A percentile compares a stretch with the other conserved stretches of the same genome.
Conservation (phyloP, 2,329 filamentous ascomycete species). For the Pezicula radicicola region DNA sequence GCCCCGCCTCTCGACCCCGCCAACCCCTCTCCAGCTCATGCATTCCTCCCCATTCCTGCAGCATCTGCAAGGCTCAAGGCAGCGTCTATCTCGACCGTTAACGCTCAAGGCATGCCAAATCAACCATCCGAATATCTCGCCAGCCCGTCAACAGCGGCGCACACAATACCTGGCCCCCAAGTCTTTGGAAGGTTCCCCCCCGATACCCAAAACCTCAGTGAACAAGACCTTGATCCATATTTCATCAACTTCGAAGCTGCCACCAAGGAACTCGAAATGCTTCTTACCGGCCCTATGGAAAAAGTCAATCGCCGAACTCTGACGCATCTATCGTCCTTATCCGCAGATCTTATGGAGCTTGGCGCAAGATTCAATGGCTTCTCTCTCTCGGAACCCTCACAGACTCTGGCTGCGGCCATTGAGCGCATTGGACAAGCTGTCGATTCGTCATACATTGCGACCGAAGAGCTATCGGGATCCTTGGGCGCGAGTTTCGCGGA, state of each 20-base stretch:
- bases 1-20: constrained; percentile 93
- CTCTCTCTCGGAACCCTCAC: constrained; percentile 87
- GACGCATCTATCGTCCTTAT: constrained; percentile 78
- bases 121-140: constrained; percentile 49
- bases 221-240: constrained; percentile 92
- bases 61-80: constrained; percentile 78
- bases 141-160: constrained; percentile 49
- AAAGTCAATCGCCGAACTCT: constrained; percentile 91
- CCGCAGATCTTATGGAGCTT: constrained; percentile 85
- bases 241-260: constrained; percentile 91
- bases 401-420: constrained; percentile 85
- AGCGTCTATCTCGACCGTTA: constrained; percentile 34
- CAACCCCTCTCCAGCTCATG: constrained; percentile 85
- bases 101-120: constrained; percentile 48
- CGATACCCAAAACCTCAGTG: constrained; percentile 70
- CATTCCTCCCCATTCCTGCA: constrained; percentile 82
- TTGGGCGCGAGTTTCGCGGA: constrained; percentile 95
- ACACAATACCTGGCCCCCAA: constrained; percentile 56
- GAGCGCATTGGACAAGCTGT: constrained; percentile 93
- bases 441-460: constrained; percentile 93
- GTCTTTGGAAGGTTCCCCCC: constrained; percentile 80
- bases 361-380: constrained; percentile 97
- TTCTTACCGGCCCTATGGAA: constrained; percentile 91
- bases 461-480: constrained; percentile 82
- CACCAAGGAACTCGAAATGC: constrained; percentile 84